A percentile compares a stretch with the other conserved stretches of the same genome.
Evolutionary conservation across 2,329 filamentous ascomycete genomes (phyloP).

Genomic region (Tolypocladium album): DNA sequence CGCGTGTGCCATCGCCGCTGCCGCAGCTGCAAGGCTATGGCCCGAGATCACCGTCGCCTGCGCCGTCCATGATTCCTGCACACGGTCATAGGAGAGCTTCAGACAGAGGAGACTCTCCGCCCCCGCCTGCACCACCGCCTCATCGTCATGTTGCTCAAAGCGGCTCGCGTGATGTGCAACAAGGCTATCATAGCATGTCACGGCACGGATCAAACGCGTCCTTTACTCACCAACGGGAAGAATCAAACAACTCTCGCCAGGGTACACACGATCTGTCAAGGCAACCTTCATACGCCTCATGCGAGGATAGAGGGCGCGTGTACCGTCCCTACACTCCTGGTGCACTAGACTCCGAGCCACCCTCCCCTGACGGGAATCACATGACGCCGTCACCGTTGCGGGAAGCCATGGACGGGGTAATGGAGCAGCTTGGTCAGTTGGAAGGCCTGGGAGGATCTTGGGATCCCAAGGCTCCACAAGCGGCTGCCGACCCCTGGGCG

Average conservation of each 20-base stretch:
- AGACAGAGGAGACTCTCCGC: slow-evolving; percentile 46
- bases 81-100: slow-evolving; percentile 12
- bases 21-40: slow-evolving; percentile 12
- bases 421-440: slow-evolving; percentile 88
- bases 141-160: slow-evolving; percentile 54
- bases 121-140: slow-evolving; percentile 74
- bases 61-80: slow-evolving; percentile 9
- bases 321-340: slow-evolving; percentile 39
- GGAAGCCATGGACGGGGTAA: slow-evolving; percentile 96
- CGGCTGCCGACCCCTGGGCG: slow-evolving; percentile 69
- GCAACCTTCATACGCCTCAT: slow-evolving; percentile 29
- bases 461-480: slow-evolving; percentile 42
- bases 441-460: slow-evolving; percentile 38
- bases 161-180: slow-evolving; percentile 5
- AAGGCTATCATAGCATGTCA: slow-evolving; percentile 7
- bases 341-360: slow-evolving; percentile 46
- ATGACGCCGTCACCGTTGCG: slow-evolving; percentile 84
- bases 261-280: slow-evolving; percentile 17
- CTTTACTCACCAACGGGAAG: slow-evolving; percentile 19
- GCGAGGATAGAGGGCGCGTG: slow-evolving; percentile 22
- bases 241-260: slow-evolving; percentile 23
- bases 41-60: slow-evolving; percentile 19
- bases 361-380: slow-evolving; percentile 54
- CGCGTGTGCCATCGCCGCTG: slow-evolving; percentile 8
- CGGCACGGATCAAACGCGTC: slow-evolving; percentile 27